Conservation (phyloP, 208 protist species). For the Trypanosoma rangeli region DNA sequence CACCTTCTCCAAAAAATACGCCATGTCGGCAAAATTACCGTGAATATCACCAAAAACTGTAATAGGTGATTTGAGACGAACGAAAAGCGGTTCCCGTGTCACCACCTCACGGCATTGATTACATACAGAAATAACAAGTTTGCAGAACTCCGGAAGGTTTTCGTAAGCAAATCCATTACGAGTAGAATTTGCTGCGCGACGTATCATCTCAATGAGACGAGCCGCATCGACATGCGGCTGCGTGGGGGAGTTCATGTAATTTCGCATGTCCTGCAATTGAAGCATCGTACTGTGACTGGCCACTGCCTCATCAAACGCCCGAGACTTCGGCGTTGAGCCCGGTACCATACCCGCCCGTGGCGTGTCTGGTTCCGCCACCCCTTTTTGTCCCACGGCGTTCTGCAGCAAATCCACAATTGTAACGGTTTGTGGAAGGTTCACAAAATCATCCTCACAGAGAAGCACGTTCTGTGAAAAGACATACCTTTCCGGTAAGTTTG, state of each 20-base stretch:
- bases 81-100: slow-evolving; percentile 85
- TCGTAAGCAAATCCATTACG: slow-evolving; percentile 85
- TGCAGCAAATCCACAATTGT: slow-evolving; percentile 87
- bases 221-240: slow-evolving; percentile 81
- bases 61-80: slow-evolving; percentile 87
- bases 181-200: slow-evolving; percentile 65
- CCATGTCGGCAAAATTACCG: slow-evolving; percentile 93
- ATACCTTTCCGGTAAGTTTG: slow-evolving; percentile 68
- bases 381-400: slow-evolving; percentile 79
- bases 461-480: slow-evolving; percentile 90
- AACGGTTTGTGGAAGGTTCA: slow-evolving; percentile 78
- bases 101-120: slow-evolving; percentile 83
- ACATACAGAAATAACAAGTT: slow-evolving; percentile 87
- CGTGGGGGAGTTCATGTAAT: slow-evolving; percentile 87
- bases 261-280: slow-evolving; percentile 86
- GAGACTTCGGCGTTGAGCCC: slow-evolving; percentile 26
- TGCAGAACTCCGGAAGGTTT: slow-evolving; percentile 79
- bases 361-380: slow-evolving; percentile 84
- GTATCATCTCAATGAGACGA: slow-evolving; percentile 84
- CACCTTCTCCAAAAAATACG: slow-evolving; percentile 89
- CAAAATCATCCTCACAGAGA: slow-evolving; percentile 82
- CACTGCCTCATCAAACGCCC: slow-evolving; percentile 80
- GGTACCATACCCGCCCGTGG: slow-evolving; percentile 67
- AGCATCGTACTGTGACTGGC: slow-evolving; percentile 90
- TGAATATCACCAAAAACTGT: slow-evolving; percentile 94